Percentiles rank a stretch among this genome's conserved stretches.
These are phyloP conservation scores for Rosa chinensis DNA, from an alignment of 306 rosid species.

Conservation along the genomic window DNA sequence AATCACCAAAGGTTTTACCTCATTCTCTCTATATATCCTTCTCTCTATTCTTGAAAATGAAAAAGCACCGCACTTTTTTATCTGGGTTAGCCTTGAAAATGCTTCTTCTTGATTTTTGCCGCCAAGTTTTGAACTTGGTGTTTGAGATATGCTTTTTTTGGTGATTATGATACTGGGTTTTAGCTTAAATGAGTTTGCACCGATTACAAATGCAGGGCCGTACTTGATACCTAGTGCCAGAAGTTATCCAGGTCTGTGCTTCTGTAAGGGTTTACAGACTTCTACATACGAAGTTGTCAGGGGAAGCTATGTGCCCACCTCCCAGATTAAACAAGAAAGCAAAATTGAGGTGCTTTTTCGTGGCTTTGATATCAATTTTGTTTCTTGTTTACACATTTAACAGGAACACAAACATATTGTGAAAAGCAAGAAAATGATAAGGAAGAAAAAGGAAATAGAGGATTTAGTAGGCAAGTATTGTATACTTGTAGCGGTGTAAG, in stretches of 20 bases:
- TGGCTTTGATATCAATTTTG: background rate
- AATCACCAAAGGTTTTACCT: conserved; percentile 43
- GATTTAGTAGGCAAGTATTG: background rate
- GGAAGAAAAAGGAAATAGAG: background rate
- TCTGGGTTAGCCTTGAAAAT: background rate
- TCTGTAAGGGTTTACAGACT: conserved; percentile 63
- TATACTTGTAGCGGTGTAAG: background rate
- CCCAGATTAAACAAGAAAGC: conserved; percentile 36
- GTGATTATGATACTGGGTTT: background rate
- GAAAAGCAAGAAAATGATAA: background rate
- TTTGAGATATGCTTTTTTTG: background rate
- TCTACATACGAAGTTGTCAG: conserved; percentile 66
- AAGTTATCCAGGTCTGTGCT: conserved; percentile 36
- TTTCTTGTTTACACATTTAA: background rate
- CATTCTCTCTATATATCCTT: background rate
- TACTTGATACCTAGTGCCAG: conserved; percentile 35
- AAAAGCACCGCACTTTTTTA: background rate
- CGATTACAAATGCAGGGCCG: conserved; percentile 31
- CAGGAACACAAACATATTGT: background rate
- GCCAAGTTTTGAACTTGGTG: background rate
- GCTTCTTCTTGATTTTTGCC: background rate
- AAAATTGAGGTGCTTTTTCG: conserved; percentile 41
- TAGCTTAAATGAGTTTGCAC: background rate
- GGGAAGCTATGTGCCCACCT: conserved; percentile 67
- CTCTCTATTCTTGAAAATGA: background rate